phyloP scores from a whole-genome alignment of 2,329 filamentous ascomycete genomes.

The Geoglossum cookeanum region DNA sequence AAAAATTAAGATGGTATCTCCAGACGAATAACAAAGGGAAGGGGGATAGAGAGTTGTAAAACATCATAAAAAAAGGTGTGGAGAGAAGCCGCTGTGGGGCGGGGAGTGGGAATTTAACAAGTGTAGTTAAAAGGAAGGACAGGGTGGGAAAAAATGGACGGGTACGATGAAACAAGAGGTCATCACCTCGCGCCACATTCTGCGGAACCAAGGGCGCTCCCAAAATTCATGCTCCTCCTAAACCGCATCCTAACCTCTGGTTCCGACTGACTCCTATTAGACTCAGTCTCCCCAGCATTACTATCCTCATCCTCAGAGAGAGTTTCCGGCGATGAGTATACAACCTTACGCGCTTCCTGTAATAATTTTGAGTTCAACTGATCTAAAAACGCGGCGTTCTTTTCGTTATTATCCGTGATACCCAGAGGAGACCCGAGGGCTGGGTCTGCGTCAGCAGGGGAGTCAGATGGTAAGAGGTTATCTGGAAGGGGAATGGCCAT shows the following conservation, averaged over 20 bases:
- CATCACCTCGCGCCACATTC: background rate
- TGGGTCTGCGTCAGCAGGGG: constrained; percentile 6
- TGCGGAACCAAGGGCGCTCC: constrained; percentile 8
- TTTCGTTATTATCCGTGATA: constrained; percentile 5
- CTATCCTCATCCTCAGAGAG: background rate
- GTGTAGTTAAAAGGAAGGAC: too few relatives aligned
- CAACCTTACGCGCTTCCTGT: constrained; percentile 3
- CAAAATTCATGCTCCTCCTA: constrained; percentile 13
- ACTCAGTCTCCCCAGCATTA: background rate
- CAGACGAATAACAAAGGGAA: too few relatives aligned
- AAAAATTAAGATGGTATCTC: too few relatives aligned
- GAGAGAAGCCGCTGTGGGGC: too few relatives aligned
- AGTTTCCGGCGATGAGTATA: background rate
- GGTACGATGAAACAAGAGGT: too few relatives aligned
- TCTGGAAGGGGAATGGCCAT: constrained; percentile 8
- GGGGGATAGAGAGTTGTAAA: too few relatives aligned
- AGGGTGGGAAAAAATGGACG: too few relatives aligned
- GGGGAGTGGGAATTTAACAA: too few relatives aligned
- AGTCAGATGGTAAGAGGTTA: background rate
- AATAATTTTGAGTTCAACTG: constrained; percentile 7
- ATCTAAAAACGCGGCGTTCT: constrained; percentile 7
- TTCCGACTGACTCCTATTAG: constrained; percentile 1
- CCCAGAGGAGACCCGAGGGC: constrained; percentile 8
- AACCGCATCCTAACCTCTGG: constrained; percentile 8
- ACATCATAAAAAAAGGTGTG: too few relatives aligned